Conservation (phyloP, 257 asterid species). For the Pogostemon cablin region DNA sequence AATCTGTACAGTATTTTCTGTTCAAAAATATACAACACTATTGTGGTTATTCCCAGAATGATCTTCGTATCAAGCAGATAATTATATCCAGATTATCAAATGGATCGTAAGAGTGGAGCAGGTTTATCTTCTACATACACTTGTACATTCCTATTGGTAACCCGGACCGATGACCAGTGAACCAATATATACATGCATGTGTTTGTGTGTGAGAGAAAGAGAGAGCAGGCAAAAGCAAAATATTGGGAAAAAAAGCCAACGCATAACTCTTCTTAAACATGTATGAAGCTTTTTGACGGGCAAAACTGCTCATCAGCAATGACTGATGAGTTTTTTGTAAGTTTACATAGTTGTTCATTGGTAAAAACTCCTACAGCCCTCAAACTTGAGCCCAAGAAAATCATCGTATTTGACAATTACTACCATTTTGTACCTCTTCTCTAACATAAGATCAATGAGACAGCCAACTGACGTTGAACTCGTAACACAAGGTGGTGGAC, state of each 20-base stretch:
- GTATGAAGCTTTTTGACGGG: constrained; percentile 38
- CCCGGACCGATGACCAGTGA: neutral
- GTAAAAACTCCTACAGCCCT: constrained; percentile 66
- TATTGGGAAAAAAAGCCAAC: constrained; percentile 20
- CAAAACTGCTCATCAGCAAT: constrained; percentile 37
- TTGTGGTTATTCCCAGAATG: constrained; percentile 6
- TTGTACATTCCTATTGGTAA: neutral
- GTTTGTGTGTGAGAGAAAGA: neutral
- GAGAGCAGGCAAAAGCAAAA: neutral
- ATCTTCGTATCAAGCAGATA: neutral
- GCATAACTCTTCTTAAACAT: constrained; percentile 37
- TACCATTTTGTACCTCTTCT: constrained; percentile 58
- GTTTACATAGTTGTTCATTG: constrained; percentile 47
- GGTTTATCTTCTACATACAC: neutral
- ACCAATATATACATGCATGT: neutral
- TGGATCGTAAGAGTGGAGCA: neutral
- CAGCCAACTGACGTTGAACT: constrained; percentile 54
- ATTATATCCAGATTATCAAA: neutral
- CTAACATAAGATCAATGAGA: constrained; percentile 60
- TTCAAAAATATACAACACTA: neutral
- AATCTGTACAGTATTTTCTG: constrained; percentile 13
- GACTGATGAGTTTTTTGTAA: constrained; percentile 39
- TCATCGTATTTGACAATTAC: constrained; percentile 53
- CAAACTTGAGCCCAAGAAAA: constrained; percentile 46
- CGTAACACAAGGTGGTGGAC: constrained; percentile 65